Conservation (phyloP, 345 rosid genomes). For the Linum trigynum region DNA sequence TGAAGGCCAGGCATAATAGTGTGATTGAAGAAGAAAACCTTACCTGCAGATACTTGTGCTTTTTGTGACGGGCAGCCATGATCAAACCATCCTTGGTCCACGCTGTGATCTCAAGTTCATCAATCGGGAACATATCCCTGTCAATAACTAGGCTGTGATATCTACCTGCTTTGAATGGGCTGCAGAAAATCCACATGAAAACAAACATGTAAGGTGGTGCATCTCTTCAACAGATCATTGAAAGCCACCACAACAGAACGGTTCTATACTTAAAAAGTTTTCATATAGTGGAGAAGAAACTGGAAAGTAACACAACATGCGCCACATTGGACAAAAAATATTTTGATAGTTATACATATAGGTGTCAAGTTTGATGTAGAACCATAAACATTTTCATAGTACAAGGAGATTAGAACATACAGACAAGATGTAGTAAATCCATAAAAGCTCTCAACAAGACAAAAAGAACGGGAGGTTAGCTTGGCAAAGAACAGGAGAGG, state of each 20-base stretch:
- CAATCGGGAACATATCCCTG: constrained; percentile 57
- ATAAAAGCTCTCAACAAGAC: not conserved
- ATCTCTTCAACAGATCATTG: not conserved
- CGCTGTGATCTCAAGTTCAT: constrained; percentile 76
- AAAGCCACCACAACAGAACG: not conserved
- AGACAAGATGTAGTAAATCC: too few relatives aligned
- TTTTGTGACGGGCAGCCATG: constrained; percentile 93
- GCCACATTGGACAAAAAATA: too few relatives aligned
- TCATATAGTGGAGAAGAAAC: too few relatives aligned
- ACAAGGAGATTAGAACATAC: too few relatives aligned
- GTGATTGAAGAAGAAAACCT: not conserved
- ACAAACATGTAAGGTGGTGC: not conserved
- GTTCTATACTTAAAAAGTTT: too few relatives aligned
- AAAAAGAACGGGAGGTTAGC: not conserved
- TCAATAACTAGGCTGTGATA: constrained; percentile 91
- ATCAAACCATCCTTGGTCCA: constrained; percentile 89
- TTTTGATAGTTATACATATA: too few relatives aligned
- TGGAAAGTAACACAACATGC: not conserved
- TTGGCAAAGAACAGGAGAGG: not conserved
- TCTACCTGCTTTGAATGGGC: constrained; percentile 88
- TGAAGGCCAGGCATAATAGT: not conserved
- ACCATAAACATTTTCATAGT: too few relatives aligned
- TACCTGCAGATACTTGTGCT: constrained; percentile 74
- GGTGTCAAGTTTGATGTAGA: too few relatives aligned
- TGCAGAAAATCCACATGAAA: constrained; percentile 14